phyloP scores from a whole-genome alignment of 768 basidiomycete genomes.

The Hemileccinum impolitum region DNA sequence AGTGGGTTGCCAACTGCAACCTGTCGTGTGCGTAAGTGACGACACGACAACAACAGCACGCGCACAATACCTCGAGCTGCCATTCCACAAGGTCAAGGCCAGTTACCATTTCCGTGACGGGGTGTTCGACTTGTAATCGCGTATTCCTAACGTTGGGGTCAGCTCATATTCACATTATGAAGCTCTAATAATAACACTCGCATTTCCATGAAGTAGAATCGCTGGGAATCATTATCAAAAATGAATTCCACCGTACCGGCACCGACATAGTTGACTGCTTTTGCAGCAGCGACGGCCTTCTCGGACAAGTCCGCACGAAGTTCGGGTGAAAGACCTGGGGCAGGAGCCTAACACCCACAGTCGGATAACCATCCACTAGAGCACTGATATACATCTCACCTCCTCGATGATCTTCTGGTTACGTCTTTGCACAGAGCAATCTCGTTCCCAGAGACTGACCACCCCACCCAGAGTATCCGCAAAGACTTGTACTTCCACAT shows the following conservation, averaged over 20 bases:
- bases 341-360: slow-evolving; percentile 64
- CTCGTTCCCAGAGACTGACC: slow-evolving; percentile 95
- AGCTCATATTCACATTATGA: not conserved
- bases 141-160: slow-evolving; percentile 58
- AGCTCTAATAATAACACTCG: slow-evolving; percentile 29
- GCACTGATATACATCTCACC: slow-evolving; percentile 35
- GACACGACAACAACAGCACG: not conserved
- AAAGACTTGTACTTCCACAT: slow-evolving; percentile 95
- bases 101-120: slow-evolving; percentile 94
- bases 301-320: slow-evolving; percentile 76
- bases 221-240: slow-evolving; percentile 83
- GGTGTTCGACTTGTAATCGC: slow-evolving; percentile 84
- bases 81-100: slow-evolving; percentile 93
- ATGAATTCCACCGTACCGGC: slow-evolving; percentile 97
- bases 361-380: not conserved
- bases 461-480: slow-evolving; percentile 76
- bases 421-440: slow-evolving; percentile 86
- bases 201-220: slow-evolving; percentile 98
- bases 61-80: slow-evolving; percentile 70
- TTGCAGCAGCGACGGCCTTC: slow-evolving; percentile 91
- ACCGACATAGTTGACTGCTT: slow-evolving; percentile 87
- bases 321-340: slow-evolving; percentile 79
- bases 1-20: slow-evolving; percentile 88
- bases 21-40: slow-evolving; percentile 30
- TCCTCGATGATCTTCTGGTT: slow-evolving; percentile 98